Conservation (phyloP, 2,329 filamentous ascomycete genomes). For the Chaetomium sp. region DNA sequence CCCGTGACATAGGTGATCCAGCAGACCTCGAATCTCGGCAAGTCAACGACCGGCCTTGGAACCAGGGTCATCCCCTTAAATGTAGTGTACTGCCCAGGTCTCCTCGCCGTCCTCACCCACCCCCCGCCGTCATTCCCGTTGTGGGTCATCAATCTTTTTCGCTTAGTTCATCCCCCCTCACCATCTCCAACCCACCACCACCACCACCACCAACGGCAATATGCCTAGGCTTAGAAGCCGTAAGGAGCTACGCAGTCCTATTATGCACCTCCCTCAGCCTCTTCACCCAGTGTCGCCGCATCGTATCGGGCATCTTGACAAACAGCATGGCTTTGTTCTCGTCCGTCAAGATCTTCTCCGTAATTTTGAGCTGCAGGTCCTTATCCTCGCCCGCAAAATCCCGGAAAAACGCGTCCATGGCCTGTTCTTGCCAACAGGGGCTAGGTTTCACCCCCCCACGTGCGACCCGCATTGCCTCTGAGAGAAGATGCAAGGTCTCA, state of each 20-base stretch:
- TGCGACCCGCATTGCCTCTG: slow-evolving; percentile 35
- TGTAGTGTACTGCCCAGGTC: background rate
- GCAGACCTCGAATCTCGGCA: background rate
- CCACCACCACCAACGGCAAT: no score
- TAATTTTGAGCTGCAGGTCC: slow-evolving; percentile 53
- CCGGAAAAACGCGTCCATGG: slow-evolving; percentile 52
- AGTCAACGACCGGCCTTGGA: background rate
- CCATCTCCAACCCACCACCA: background rate
- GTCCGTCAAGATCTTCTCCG: slow-evolving; percentile 52
- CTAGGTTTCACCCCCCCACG: background rate
- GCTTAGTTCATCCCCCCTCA: no score
- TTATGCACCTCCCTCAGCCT: slow-evolving; percentile 41
- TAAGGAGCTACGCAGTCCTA: slow-evolving; percentile 8
- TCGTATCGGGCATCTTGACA: slow-evolving; percentile 50
- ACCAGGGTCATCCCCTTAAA: background rate
- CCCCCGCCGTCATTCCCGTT: no score
- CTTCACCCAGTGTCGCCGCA: slow-evolving; percentile 52
- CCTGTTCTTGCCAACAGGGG: slow-evolving; percentile 50
- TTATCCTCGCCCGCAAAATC: slow-evolving; percentile 52
- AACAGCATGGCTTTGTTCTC: slow-evolving; percentile 56
- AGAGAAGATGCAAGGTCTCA: slow-evolving; percentile 29
- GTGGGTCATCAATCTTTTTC: no score
- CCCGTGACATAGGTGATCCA: background rate
- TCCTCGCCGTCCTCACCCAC: no score
- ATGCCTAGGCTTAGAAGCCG: no score